These are phyloP conservation scores for Poronia punctata DNA, from an alignment of 495 filamentous ascomycete species.

Conservation along the genomic window DNA sequence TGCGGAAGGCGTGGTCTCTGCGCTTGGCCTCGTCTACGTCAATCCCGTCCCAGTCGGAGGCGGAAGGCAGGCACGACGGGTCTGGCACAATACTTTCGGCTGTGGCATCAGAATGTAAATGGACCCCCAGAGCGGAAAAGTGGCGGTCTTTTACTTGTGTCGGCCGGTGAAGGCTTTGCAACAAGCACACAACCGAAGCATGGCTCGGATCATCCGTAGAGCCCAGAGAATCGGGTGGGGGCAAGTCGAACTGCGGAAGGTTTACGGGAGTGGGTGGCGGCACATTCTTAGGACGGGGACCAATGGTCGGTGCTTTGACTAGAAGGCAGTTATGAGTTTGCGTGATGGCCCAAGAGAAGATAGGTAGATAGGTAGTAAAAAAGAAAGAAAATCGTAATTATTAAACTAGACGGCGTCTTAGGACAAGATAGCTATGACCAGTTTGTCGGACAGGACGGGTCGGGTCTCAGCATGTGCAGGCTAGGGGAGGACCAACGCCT, in stretches of 20 bases:
- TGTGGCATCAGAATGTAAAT: slow-evolving; percentile 38
- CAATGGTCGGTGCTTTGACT: slow-evolving; percentile 25
- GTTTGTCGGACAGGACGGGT: too few species aligned
- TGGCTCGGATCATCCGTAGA: slow-evolving; percentile 8
- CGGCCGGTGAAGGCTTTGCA: slow-evolving; percentile 43
- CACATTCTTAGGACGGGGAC: slow-evolving; percentile 38
- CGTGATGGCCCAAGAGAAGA: not conserved
- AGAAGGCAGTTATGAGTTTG: slow-evolving; percentile 17
- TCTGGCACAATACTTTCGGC: slow-evolving; percentile 42
- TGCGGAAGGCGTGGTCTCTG: slow-evolving; percentile 36
- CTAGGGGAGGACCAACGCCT: too few species aligned
- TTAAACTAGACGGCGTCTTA: not conserved
- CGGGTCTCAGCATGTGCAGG: too few species aligned
- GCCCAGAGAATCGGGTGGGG: slow-evolving; percentile 11
- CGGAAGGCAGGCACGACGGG: slow-evolving; percentile 38
- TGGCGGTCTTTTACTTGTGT: slow-evolving; percentile 37
- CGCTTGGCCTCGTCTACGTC: slow-evolving; percentile 35
- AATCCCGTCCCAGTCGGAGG: slow-evolving; percentile 39
- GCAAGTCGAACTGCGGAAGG: slow-evolving; percentile 40
- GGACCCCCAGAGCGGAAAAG: slow-evolving; percentile 43
- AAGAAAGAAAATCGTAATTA: not conserved
- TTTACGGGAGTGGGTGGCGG: slow-evolving; percentile 46
- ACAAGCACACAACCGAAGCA: slow-evolving; percentile 31
- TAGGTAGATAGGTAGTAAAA: not conserved
- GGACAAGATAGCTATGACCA: too few species aligned